These are phyloP conservation scores for Tympanopsis confertula DNA, from an alignment of 2,329 filamentous ascomycete genomes.

Conservation along the genomic window DNA sequence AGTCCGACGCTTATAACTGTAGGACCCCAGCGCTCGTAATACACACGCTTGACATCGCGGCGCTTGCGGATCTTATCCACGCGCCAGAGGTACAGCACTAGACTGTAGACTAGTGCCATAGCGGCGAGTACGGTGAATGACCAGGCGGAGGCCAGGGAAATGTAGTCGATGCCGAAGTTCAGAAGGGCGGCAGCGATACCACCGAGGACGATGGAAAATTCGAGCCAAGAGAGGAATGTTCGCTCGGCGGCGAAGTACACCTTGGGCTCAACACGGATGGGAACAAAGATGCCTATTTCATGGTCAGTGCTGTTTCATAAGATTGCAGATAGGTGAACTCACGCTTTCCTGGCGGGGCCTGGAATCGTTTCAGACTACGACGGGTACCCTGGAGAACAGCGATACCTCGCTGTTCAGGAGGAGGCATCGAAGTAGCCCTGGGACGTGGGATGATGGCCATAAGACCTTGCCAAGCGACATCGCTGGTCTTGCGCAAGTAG, in stretches of 20 bases:
- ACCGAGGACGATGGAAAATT: constrained; percentile 57
- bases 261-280: constrained; percentile 58
- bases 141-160: constrained; percentile 38
- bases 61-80: constrained; percentile 52
- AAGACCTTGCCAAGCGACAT: not conserved
- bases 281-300: constrained; percentile 44
- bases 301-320: not conserved
- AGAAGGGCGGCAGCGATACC: constrained; percentile 44
- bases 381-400: not conserved
- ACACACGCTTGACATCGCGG: constrained; percentile 40
- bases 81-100: constrained; percentile 52
- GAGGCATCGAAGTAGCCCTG: not conserved
- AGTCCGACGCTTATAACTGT: constrained; percentile 46
- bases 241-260: constrained; percentile 59
- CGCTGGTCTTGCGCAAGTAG: constrained; percentile 15
- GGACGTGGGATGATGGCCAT: not conserved
- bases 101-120: constrained; percentile 44
- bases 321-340: not conserved
- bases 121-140: constrained; percentile 52
- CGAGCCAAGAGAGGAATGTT: constrained; percentile 60
- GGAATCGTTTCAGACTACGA: not conserved
- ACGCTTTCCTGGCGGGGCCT: not conserved
- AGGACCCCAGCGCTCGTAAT: constrained; percentile 57
- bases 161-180: constrained; percentile 31
- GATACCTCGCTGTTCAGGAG: not conserved